Evolutionary conservation across 1,139 yeast genomes (phyloP).

Genomic region (Scheffersomyces titani): DNA sequence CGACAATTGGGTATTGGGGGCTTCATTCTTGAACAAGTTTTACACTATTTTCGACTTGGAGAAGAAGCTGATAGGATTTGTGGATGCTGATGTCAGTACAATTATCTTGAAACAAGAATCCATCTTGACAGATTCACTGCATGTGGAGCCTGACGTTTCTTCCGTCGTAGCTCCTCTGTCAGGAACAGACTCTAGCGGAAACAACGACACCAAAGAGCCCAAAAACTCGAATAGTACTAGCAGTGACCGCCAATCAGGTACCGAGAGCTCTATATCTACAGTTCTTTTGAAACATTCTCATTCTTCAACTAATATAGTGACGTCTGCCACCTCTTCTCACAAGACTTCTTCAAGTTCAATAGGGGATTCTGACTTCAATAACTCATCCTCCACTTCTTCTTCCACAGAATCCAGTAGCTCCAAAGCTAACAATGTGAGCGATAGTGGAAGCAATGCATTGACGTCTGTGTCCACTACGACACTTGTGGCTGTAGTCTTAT

Average conservation of each 20-base stretch:
- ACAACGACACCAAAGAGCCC: neutral
- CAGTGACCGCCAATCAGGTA: neutral
- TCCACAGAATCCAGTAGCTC: neutral
- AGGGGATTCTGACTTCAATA: neutral
- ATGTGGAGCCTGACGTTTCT: neutral
- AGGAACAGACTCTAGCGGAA: neutral
- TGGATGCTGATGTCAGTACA: slow-evolving; percentile 19
- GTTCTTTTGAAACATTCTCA: neutral
- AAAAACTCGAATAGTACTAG: neutral
- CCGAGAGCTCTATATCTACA: neutral
- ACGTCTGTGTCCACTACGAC: neutral
- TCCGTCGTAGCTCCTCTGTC: neutral
- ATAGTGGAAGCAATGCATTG: neutral
- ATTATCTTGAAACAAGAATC: slow-evolving; percentile 4
- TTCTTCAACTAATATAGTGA: neutral
- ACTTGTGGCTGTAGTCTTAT: neutral
- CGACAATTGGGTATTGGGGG: slow-evolving; percentile 56
- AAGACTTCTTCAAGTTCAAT: neutral
- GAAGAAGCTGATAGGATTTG: slow-evolving; percentile 53
- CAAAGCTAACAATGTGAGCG: neutral
- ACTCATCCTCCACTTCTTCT: neutral
- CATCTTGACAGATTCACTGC: neutral
- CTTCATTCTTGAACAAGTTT: slow-evolving; percentile 56
- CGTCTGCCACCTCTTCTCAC: neutral
- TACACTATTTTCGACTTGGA: slow-evolving; percentile 63